Evolutionary conservation across 2,329 filamentous ascomycete genomes (phyloP), one percentile per base, ranked within the genome.

Genomic region (Massarina eburnea): DNA sequence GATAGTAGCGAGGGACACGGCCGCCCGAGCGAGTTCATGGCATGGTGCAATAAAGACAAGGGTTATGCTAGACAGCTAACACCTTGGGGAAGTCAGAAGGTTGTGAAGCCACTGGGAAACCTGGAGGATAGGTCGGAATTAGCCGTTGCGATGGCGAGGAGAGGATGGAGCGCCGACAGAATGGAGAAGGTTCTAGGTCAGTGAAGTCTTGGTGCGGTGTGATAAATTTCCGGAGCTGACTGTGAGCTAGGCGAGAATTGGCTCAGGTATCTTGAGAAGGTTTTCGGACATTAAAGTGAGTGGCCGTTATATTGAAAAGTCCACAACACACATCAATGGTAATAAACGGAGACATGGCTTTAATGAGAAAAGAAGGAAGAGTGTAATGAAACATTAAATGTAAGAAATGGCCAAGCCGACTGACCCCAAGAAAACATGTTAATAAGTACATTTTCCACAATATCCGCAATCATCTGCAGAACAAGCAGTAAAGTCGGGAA

Each of bases 11-110:
- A 73, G 44, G 70, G 70, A 26, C 67, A 73, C 48, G 67, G 60
- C 4, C 52, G 68, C 18, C 71, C 70, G 1, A 70, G 68, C 37
- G 68, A 71, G 2, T 73, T 73, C 46, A 66, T 72, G 53, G 70
- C 60, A 1, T 71, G 70, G 71, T 73, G 70, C 52, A 72, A 72
- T 49, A 70, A 62, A 30, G 71, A 73, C 43, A 73, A 73, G 52
- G 71, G 71, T 1, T 72, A 73, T 39, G 65, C 70, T 1, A 46
- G 70, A 8, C 60, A 61, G 8, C 51, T 72, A 24, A 72, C 70
- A 1, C 70, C 68, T 0, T 73, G 70, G 71, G 70, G 70, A 1
- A 71, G 67, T 34, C 63, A 71, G 36, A 71, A 69, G 48, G 70
- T 73, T 0, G 62, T 73, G 6, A 73, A 73, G 53, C 70, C 70